Evolutionary conservation across 192 early-diverging fungal genomes (phyloP).

Genomic region (Coemansia sp.): DNA sequence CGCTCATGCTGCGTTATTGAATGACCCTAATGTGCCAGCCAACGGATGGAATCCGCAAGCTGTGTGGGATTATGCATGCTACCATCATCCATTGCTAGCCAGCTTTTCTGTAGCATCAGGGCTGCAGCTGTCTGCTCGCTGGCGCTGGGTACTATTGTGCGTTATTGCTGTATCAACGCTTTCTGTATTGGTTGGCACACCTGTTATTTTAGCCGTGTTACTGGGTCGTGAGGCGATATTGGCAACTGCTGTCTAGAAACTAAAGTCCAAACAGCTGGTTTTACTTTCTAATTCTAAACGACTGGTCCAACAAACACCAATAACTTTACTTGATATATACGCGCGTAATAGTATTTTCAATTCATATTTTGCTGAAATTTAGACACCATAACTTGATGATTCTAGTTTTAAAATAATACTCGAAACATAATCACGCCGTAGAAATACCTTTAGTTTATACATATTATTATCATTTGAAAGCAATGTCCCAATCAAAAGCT

Average conservation of each 20-base stretch:
- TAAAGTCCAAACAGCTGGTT: neutral
- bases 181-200: conserved; percentile 36
- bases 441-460: too few relatives aligned
- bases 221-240: conserved; percentile 10
- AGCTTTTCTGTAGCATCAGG: conserved; percentile 41
- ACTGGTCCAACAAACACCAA: too few relatives aligned
- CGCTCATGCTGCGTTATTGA: neutral
- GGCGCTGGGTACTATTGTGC: conserved; percentile 39
- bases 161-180: conserved; percentile 16
- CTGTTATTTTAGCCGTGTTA: conserved; percentile 32
- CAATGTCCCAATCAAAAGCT: conserved; percentile 14
- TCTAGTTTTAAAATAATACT: too few relatives aligned
- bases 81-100: conserved; percentile 39
- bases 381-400: too few relatives aligned
- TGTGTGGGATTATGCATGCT: conserved; percentile 48
- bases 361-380: too few relatives aligned
- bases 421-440: too few relatives aligned
- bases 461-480: neutral
- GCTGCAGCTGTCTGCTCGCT: conserved; percentile 22
- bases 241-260: neutral
- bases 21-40: conserved; percentile 1
- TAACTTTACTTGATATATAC: too few relatives aligned
- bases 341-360: too few relatives aligned
- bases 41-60: conserved; percentile 34
- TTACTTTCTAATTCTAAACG: too few relatives aligned